Percentiles rank a stretch among this genome's conserved stretches.
phyloP scores from a whole-genome alignment of 1,139 yeast species.

The Candida sojae region DNA sequence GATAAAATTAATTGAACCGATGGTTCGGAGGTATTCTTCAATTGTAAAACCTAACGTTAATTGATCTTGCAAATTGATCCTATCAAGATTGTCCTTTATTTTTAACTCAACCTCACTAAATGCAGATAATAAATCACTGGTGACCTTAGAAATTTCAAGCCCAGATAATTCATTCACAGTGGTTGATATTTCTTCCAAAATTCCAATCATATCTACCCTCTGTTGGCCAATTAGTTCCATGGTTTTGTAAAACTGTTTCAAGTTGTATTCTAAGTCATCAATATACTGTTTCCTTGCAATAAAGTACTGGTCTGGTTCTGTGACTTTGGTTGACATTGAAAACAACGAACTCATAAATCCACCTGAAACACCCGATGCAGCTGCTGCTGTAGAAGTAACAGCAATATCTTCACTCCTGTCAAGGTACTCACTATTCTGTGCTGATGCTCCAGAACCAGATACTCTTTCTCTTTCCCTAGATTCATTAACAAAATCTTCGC shows the following conservation, averaged over 20 bases:
- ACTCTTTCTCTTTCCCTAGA: slow-evolving; percentile 63
- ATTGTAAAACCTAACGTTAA: slow-evolving; percentile 83
- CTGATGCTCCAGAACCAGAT: slow-evolving; percentile 54
- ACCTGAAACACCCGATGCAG: slow-evolving; percentile 23
- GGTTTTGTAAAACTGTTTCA: slow-evolving; percentile 68
- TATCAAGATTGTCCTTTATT: slow-evolving; percentile 72
- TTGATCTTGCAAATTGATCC: slow-evolving; percentile 84
- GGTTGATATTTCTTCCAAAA: slow-evolving; percentile 47
- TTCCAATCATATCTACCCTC: slow-evolving; percentile 65
- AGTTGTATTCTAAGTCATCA: slow-evolving; percentile 72
- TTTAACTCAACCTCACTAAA: slow-evolving; percentile 75
- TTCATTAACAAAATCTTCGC: slow-evolving; percentile 67
- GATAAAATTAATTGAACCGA: slow-evolving; percentile 73
- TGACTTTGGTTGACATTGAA: slow-evolving; percentile 58
- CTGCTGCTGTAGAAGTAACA: slow-evolving; percentile 21
- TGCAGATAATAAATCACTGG: slow-evolving; percentile 53
- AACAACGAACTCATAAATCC: slow-evolving; percentile 69
- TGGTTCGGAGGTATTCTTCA: slow-evolving; percentile 81
- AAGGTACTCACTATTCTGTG: slow-evolving; percentile 43
- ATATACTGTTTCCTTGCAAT: slow-evolving; percentile 66
- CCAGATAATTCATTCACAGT: slow-evolving; percentile 73
- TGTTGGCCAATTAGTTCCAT: slow-evolving; percentile 76
- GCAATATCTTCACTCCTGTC: slow-evolving; percentile 28
- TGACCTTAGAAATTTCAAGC: slow-evolving; percentile 71
- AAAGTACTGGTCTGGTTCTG: slow-evolving; percentile 81